Evolutionary conservation across 805 yeast species (phyloP).

Genomic region (Candida xyloterini): DNA sequence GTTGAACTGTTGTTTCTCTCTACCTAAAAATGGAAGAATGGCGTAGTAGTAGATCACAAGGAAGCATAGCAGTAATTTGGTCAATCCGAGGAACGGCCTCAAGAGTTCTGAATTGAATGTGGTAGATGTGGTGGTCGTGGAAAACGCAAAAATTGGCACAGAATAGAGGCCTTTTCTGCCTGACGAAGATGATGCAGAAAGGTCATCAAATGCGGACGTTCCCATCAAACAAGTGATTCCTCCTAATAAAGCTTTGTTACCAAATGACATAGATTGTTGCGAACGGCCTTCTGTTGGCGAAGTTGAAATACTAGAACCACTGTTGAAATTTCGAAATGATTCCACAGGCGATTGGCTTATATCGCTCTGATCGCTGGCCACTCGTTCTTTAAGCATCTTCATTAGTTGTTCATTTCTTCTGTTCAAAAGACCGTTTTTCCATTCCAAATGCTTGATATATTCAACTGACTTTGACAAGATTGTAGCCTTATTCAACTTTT

Average conservation of each 20-base stretch:
- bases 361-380: slow-evolving; percentile 2
- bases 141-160: slow-evolving; percentile 30
- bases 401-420: slow-evolving; percentile 45
- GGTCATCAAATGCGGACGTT: slow-evolving; percentile 53
- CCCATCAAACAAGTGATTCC: slow-evolving; percentile 66
- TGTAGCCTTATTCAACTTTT: slow-evolving; percentile 73
- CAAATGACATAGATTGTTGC: slow-evolving; percentile 22
- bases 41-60: slow-evolving; percentile 21
- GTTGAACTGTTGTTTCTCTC: slow-evolving; percentile 4
- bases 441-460: slow-evolving; percentile 70
- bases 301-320: slow-evolving; percentile 25
- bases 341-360: slow-evolving; percentile 11
- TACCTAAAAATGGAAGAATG: slow-evolving; percentile 10
- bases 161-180: slow-evolving; percentile 30
- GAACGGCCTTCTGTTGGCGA: slow-evolving; percentile 20
- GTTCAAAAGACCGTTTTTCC: slow-evolving; percentile 49
- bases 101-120: slow-evolving; percentile 18
- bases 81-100: slow-evolving; percentile 28
- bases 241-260: slow-evolving; percentile 54
- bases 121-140: slow-evolving; percentile 19
- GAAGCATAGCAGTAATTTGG: slow-evolving; percentile 25
- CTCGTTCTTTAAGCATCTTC: slow-evolving; percentile 17
- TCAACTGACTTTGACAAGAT: slow-evolving; percentile 74
- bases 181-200: slow-evolving; percentile 21
- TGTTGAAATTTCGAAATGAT: background rate